These are phyloP conservation scores for Hibiscus tridactylites DNA, from an alignment of 345 rosid genomes.

Conservation along the genomic window DNA sequence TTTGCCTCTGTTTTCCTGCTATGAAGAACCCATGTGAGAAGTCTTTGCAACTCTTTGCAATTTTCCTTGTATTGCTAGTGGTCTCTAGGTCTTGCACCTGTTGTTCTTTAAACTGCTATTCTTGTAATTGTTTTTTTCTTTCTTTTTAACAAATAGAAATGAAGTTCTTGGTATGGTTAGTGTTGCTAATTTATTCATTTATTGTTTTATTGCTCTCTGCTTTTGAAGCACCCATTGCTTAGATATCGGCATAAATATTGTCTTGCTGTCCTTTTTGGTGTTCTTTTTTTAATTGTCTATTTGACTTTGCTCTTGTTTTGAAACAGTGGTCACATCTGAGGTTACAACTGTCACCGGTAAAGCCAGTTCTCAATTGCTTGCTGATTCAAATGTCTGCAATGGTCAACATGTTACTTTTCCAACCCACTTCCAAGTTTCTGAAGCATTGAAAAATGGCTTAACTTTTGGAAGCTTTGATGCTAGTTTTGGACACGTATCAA, in stretches of 20 bases:
- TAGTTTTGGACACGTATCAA: background rate
- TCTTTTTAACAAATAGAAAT: too few relatives aligned
- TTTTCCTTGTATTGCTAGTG: background rate
- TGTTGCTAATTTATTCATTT: background rate
- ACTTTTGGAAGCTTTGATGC: background rate
- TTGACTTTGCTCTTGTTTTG: background rate
- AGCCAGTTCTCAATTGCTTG: background rate
- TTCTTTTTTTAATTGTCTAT: background rate
- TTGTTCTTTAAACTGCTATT: background rate
- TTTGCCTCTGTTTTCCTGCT: background rate
- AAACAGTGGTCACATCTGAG: background rate
- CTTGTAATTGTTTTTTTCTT: background rate
- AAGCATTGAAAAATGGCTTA: background rate
- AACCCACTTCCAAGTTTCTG: background rate
- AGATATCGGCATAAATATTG: background rate
- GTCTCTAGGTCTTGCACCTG: background rate
- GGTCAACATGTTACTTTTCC: background rate
- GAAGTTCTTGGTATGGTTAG: background rate
- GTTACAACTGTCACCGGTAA: background rate
- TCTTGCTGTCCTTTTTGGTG: background rate
- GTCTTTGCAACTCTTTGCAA: background rate
- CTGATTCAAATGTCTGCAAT: background rate
- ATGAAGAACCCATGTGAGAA: background rate
- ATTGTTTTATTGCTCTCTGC: background rate
- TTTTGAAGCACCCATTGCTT: background rate